Conservation (phyloP, 23 red algal species). For the Gracilaria gracilis region DNA sequence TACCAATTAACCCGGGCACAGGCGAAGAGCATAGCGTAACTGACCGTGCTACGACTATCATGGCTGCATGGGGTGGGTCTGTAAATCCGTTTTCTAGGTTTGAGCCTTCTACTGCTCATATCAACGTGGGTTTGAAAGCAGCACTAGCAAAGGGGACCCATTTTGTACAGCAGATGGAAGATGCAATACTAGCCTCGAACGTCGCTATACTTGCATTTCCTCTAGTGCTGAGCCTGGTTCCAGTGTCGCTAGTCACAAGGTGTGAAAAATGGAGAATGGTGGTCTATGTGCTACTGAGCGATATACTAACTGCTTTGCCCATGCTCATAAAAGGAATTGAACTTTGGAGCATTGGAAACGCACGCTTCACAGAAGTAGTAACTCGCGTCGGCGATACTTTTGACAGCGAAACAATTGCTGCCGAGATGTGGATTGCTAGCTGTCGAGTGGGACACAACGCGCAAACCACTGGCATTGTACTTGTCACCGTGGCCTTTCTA, state of each 20-base stretch:
- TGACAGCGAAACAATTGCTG: constrained; percentile 4
- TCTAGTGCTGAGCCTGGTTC: constrained; percentile 34
- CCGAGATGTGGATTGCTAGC: constrained; percentile 16
- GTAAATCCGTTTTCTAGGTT: neutral
- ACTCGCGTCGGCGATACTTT: constrained; percentile 18
- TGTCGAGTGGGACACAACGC: constrained; percentile 16
- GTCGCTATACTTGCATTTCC: constrained; percentile 43
- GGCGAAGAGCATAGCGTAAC: constrained; percentile 19
- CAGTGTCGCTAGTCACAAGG: constrained; percentile 14
- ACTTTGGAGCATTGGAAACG: constrained; percentile 3
- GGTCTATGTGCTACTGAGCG: constrained; percentile 33
- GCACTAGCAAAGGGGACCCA: neutral
- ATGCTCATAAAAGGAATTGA: constrained; percentile 50
- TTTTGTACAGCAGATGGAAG: constrained; percentile 43
- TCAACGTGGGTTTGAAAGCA: neutral
- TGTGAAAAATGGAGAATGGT: neutral
- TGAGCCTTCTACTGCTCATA: neutral
- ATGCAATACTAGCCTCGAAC: constrained; percentile 15
- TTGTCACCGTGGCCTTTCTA: neutral
- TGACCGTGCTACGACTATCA: constrained; percentile 19
- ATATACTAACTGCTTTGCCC: constrained; percentile 33
- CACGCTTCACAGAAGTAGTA: constrained; percentile 6
- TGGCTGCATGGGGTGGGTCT: constrained; percentile 33
- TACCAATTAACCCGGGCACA: constrained; percentile 21
- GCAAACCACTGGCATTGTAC: constrained; percentile 1